Conservation (phyloP, 495 filamentous ascomycete genomes). For the Durotheca rogersii region DNA sequence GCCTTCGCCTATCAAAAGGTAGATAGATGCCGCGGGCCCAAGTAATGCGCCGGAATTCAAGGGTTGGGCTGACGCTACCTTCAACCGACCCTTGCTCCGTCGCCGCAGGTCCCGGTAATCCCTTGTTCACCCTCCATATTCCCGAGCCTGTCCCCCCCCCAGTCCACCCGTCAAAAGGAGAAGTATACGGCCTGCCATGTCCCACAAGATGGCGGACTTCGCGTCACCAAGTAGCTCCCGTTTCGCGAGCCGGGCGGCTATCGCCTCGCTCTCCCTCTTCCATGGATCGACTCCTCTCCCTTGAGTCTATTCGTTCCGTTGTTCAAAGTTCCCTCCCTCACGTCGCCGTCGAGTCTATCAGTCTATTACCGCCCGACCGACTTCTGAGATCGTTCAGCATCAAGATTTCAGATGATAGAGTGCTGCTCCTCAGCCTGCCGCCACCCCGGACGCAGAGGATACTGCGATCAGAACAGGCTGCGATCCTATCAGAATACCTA, state of each 20-base stretch:
- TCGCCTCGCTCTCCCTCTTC: slow-evolving; percentile 16
- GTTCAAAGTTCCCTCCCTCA: slow-evolving; percentile 35
- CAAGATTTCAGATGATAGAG: slow-evolving; percentile 35
- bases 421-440: slow-evolving; percentile 38
- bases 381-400: slow-evolving; percentile 41
- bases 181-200: slow-evolving; percentile 27
- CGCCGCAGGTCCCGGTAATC: slow-evolving; percentile 24
- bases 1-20: slow-evolving; percentile 17
- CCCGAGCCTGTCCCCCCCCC: slow-evolving; percentile 19
- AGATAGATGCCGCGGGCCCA: slow-evolving; percentile 24
- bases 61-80: slow-evolving; percentile 24
- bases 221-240: slow-evolving; percentile 24
- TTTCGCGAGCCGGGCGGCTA: slow-evolving; percentile 22
- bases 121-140: slow-evolving; percentile 23
- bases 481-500: slow-evolving; percentile 37
- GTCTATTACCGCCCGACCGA: slow-evolving; percentile 31
- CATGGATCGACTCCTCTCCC: slow-evolving; percentile 41
- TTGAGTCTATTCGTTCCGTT: slow-evolving; percentile 36
- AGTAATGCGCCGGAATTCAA: slow-evolving; percentile 30
- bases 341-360: slow-evolving; percentile 33
- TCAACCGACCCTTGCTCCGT: slow-evolving; percentile 28
- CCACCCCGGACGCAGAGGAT: slow-evolving; percentile 39
- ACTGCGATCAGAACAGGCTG: slow-evolving; percentile 43
- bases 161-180: slow-evolving; percentile 27
- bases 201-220: slow-evolving; percentile 33